Base-by-base conservation (phyloP, 495 filamentous ascomycete genomes). In the Aspergillus asperescens region DNA sequence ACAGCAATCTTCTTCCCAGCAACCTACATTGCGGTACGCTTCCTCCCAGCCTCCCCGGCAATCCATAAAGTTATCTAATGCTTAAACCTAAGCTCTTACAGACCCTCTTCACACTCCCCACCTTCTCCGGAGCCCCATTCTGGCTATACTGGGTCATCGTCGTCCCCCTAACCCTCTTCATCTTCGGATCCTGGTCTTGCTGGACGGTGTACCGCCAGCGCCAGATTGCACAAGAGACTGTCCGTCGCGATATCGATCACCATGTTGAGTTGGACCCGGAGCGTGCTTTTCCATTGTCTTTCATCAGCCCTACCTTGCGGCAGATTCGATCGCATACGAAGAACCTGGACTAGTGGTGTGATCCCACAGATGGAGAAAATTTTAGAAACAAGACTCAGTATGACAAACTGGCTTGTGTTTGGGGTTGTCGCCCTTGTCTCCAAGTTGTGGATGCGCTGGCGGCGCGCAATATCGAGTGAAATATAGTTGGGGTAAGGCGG, bases 121-220 rank as follows among this genome's bases (percentile, higher is more conserved):
- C 38, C 9, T 49, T 55, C 27, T 9, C 9, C n/a, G 3, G 15
- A 8, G 19, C 52, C 8, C 45, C 52, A 1, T 35, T 49, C 18
- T 55, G 52, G 52, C 4, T 55, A 1, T 55, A 55, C 52, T 55
- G 43, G 52, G 45, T 37, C 0, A 25, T 55, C 2, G 37, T 41
- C 0, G 24, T 55, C 28, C 52, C 52, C 0, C 28, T 55, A 7
- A 55, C 52, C 1, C 35, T 55, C 12, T 1, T 43, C 4, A 55
- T 55, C 8, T 49, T 55, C 15, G 44, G 43, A 0, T 49, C 44
- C 24, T 55, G 52, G 52, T 48, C 45, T 1, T 27, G 52, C 20
- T 55, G 52, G 52, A 55, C 52, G 4, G 7, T 55, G 2, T 55
- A 55, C 20, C 52, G 52, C 4, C 52, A 55, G 18, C 18, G 16